phyloP scores from a whole-genome alignment of 108 stramenopile genomes.

The Cyclotella choctawhatcheeana region DNA sequence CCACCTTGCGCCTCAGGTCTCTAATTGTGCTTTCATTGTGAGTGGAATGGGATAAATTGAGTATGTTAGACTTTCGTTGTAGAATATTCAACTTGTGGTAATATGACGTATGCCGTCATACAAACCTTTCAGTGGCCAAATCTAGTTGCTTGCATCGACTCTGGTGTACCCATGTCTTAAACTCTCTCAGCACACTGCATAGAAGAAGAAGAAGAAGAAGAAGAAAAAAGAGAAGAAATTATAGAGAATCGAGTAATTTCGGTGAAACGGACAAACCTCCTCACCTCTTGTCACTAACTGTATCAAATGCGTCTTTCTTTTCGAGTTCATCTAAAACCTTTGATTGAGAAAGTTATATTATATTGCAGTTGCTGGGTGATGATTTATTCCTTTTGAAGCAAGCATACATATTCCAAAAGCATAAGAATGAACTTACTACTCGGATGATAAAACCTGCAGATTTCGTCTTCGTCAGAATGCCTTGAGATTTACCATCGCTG shows the following conservation, averaged over 20 bases:
- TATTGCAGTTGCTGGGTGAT: too few species aligned
- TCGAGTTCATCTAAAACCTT: conserved; percentile 22
- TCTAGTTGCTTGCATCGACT: conserved; percentile 10
- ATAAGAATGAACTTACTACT: too few species aligned
- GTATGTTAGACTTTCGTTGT: too few species aligned
- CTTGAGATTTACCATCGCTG: not conserved
- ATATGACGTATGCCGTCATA: too few species aligned
- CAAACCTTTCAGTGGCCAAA: not conserved
- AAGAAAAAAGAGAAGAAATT: not conserved
- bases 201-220: not conserved
- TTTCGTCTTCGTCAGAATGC: conserved; percentile 20
- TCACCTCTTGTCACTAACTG: conserved; percentile 14
- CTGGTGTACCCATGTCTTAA: conserved; percentile 21
- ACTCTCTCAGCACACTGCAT: conserved; percentile 15
- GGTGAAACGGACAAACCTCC: not conserved
- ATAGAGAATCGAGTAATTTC: not conserved
- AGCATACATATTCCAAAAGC: too few species aligned
- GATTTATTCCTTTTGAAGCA: too few species aligned
- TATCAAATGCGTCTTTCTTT: conserved; percentile 18
- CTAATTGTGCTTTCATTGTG: conserved; percentile 6
- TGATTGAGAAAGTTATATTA: too few species aligned
- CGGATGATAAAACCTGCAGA: conserved; percentile 16
- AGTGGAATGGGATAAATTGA: too few species aligned
- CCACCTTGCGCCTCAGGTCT: conserved; percentile 11
- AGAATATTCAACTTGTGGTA: too few species aligned